Conservation (phyloP, 2,329 filamentous ascomycete genomes). For the Colletotrichum sp. region DNA sequence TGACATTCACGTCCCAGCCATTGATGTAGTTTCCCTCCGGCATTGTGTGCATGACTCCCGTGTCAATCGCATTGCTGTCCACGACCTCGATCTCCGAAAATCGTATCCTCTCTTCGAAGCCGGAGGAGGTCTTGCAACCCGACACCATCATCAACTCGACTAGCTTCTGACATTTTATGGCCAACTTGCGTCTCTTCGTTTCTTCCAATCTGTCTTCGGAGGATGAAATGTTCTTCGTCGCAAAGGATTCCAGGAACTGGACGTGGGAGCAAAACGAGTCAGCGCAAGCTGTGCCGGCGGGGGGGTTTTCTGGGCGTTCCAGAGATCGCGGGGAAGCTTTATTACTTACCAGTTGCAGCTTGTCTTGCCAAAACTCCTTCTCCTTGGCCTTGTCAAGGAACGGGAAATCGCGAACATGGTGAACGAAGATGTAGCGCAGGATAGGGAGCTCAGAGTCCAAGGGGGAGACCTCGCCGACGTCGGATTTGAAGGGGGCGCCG, state of each 20-base stretch:
- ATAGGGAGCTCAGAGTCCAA: slow-evolving; percentile 94
- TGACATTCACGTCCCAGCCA: slow-evolving; percentile 96
- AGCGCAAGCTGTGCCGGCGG: neutral
- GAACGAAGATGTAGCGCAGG: slow-evolving; percentile 94
- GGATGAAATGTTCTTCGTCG: slow-evolving; percentile 94
- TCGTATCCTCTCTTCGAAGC: slow-evolving; percentile 95
- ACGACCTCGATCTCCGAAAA: slow-evolving; percentile 98
- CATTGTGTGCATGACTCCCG: slow-evolving; percentile 83
- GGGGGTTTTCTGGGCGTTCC: neutral
- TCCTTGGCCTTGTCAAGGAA: slow-evolving; percentile 96
- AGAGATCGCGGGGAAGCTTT: neutral
- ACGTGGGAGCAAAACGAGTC: slow-evolving; percentile 13
- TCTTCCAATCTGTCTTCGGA: slow-evolving; percentile 96
- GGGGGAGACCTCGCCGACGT: slow-evolving; percentile 89
- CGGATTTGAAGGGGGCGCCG: slow-evolving; percentile 92
- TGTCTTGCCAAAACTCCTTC: slow-evolving; percentile 99
- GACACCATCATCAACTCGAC: slow-evolving; percentile 99
- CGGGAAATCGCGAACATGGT: slow-evolving; percentile 97
- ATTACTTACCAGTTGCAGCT: slow-evolving; percentile 82
- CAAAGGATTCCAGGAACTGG: slow-evolving; percentile 95
- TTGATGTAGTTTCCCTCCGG: slow-evolving; percentile 93
- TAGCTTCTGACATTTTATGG: slow-evolving; percentile 90
- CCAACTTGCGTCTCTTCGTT: slow-evolving; percentile 92
- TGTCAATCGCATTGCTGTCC: slow-evolving; percentile 89
- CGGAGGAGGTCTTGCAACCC: slow-evolving; percentile 91